Conservation (phyloP, 2,329 filamentous ascomycete genomes). For the Colletotrichum orbiculare region DNA sequence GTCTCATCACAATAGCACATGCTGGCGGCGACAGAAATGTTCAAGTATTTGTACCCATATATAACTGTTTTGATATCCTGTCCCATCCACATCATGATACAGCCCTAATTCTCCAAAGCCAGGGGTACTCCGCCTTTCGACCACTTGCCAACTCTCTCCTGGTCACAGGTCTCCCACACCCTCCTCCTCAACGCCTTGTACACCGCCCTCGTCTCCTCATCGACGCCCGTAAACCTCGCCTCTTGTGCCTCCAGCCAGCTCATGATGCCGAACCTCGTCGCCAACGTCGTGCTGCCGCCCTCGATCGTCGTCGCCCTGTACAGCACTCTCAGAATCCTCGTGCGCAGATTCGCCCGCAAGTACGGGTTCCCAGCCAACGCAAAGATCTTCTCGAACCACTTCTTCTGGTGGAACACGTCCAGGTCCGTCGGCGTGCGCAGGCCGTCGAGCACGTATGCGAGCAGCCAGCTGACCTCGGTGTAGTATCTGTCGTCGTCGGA, state of each 20-base stretch:
- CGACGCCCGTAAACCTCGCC: slow-evolving; percentile 49
- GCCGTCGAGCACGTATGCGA: slow-evolving; percentile 76
- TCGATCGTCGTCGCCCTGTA: slow-evolving; percentile 75
- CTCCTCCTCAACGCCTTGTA: slow-evolving; percentile 66
- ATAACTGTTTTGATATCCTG: neutral
- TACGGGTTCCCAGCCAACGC: slow-evolving; percentile 76
- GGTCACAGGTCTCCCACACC: slow-evolving; percentile 74
- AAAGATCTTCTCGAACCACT: slow-evolving; percentile 80
- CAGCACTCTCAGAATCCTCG: slow-evolving; percentile 70
- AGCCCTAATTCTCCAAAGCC: slow-evolving; percentile 21
- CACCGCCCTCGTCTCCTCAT: slow-evolving; percentile 57
- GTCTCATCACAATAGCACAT: no score
- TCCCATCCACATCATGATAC: neutral
- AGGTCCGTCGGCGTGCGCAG: slow-evolving; percentile 70
- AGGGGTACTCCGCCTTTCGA: slow-evolving; percentile 60
- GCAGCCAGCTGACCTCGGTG: slow-evolving; percentile 78
- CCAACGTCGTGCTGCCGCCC: slow-evolving; percentile 81
- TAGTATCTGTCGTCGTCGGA: slow-evolving; percentile 79
- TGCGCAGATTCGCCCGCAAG: slow-evolving; percentile 67
- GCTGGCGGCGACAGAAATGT: neutral
- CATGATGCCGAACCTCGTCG: slow-evolving; percentile 79
- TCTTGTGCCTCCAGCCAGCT: slow-evolving; percentile 78
- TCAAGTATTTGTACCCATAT: neutral
- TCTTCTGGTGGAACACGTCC: slow-evolving; percentile 68
- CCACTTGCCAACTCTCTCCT: slow-evolving; percentile 74